Evolutionary conservation across 805 yeast species (phyloP), one percentile per base, ranked within the genome.

Genomic region (Candida endomychidarum): DNA sequence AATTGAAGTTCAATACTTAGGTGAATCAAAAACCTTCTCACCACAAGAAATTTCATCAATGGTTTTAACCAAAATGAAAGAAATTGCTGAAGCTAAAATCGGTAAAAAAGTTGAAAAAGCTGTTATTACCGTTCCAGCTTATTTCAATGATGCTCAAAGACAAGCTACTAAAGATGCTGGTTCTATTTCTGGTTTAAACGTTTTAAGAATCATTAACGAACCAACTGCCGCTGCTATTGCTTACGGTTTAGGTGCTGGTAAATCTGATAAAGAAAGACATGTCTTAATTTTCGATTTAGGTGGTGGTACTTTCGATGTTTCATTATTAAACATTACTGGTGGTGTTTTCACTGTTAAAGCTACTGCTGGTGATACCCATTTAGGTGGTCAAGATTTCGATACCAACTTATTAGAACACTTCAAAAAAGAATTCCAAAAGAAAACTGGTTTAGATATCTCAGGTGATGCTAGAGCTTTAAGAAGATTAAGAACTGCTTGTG

Each of bases 231-330:
- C 96, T 52, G 96, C 96, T 50, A 86, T 88, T 71, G 96, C 96
- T 53, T 89, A 89, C 75, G 96, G 96, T 73, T 78, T 90, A 58
- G 96, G 91, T 81, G 65, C 70, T 47, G 88, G 87, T 64, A 65
- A 65, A 54, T 65, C 70, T 40, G 75, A 70, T 58, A 69, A 69
- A 62, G 74, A 67, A 60, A 68, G 71, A 65, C 83, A 85, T 70
- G 91, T 88, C 48, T 77, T 88, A 62, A 88, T 88, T 60, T 88
- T 88, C 77, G 96, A 88, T 72, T 77, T 88, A 62, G 96, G 96
- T 80, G 96, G 96, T 73, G 96, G 96, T 78, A 88, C 96, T 61
- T 88, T 88, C 73, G 96, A 88, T 87, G 96, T 89, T 50, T 89
- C 96, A 38, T 76, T 88, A 55, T 77, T 88, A 60, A 81, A 86